Conservation (phyloP, 2,329 filamentous ascomycete genomes). For the Neurospora sp. region DNA sequence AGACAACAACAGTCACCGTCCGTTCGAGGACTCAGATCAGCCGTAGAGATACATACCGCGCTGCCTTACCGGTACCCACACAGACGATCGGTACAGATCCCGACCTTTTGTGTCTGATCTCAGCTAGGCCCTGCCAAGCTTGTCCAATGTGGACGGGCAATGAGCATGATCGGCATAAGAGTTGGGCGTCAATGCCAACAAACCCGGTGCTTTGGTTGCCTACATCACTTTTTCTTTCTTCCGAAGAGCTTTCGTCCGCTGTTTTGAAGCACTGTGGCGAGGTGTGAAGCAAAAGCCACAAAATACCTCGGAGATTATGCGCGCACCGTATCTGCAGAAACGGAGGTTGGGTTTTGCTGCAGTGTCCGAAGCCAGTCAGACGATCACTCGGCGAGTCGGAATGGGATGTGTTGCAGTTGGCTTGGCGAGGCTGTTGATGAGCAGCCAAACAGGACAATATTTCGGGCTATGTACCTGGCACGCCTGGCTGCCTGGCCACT, state of each 20-base stretch:
- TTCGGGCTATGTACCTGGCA: background rate
- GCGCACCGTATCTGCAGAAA: background rate
- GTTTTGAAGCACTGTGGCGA: background rate
- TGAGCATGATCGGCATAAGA: background rate
- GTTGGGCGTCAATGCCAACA: background rate
- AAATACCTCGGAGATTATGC: background rate
- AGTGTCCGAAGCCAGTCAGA: background rate
- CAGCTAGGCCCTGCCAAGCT: background rate
- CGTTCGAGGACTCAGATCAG: background rate
- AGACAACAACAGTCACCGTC: background rate
- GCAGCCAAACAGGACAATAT: background rate
- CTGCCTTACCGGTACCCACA: background rate
- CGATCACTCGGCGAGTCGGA: background rate
- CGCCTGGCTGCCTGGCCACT: background rate
- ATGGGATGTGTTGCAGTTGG: background rate
- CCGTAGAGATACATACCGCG: background rate
- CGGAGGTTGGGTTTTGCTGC: background rate
- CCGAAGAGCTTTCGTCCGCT: background rate
- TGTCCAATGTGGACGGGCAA: background rate
- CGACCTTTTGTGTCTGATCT: background rate
- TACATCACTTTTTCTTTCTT: background rate
- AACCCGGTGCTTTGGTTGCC: background rate
- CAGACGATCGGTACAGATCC: background rate
- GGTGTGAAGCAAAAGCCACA: background rate
- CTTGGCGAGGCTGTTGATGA: background rate